Evolutionary conservation across 2,329 filamentous ascomycete species (phyloP).

Genomic region (Rutstroemia sp.): DNA sequence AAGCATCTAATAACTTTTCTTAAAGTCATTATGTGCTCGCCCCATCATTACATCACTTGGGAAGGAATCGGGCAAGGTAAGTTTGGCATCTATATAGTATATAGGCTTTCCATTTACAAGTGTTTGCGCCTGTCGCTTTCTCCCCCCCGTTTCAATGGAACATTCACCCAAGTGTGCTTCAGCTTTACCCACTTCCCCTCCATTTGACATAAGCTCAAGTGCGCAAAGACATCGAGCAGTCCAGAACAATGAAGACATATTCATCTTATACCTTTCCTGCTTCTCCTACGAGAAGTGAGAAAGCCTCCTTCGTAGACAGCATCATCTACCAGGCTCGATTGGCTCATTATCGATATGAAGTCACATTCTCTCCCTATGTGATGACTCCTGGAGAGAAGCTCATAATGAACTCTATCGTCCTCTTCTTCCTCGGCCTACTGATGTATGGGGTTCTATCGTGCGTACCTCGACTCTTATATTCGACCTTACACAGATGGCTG

Average conservation of each 20-base stretch:
- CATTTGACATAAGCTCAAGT: not conserved
- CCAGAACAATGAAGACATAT: not conserved
- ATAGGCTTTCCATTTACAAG: not conserved
- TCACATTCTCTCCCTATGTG: slow-evolving; percentile 37
- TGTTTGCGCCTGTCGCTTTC: not conserved
- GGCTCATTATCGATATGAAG: slow-evolving; percentile 35
- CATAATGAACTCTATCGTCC: slow-evolving; percentile 34
- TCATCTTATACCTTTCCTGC: not conserved
- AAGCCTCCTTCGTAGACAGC: not conserved
- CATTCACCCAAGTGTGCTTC: not conserved
- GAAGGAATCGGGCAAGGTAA: not conserved
- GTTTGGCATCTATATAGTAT: not conserved
- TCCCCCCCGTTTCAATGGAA: not conserved
- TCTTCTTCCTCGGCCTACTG: slow-evolving; percentile 15
- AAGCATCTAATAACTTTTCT: not conserved
- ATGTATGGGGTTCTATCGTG: slow-evolving; percentile 6
- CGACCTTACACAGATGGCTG: slow-evolving; percentile 4
- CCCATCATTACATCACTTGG: not conserved
- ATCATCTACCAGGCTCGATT: slow-evolving; percentile 7
- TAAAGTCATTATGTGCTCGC: not conserved
- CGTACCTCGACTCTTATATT: slow-evolving; percentile 3
- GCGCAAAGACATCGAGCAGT: not conserved
- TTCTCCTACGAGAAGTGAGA: not conserved
- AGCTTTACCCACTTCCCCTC: not conserved
- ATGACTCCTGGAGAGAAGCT: slow-evolving; percentile 37